These are phyloP conservation scores for Chaetomium sp. DNA, from an alignment of 2,329 filamentous ascomycete species.

Conservation along the genomic window DNA sequence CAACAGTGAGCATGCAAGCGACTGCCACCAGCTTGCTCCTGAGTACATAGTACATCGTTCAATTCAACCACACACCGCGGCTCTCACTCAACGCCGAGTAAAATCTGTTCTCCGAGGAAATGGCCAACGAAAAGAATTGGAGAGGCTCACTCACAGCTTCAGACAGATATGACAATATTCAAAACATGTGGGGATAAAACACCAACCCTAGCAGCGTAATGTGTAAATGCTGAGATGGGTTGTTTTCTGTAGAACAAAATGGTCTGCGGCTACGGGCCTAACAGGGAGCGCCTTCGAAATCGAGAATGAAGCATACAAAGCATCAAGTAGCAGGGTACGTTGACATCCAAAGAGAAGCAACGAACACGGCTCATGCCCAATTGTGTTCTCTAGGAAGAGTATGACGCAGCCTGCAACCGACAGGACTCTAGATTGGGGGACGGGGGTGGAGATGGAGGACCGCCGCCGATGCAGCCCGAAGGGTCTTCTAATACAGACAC, in stretches of 20 bases:
- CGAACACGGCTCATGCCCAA: constrained; percentile 19
- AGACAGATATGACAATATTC: constrained; percentile 56
- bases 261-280: constrained; percentile 18
- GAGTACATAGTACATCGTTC: too few relatives aligned
- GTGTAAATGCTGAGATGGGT: background rate
- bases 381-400: constrained; percentile 46
- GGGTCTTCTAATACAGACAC: background rate
- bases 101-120: constrained; percentile 3
- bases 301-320: constrained; percentile 59
- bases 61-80: too few relatives aligned
- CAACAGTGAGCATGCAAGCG: background rate
- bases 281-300: constrained; percentile 50
- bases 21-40: background rate
- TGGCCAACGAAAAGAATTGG: constrained; percentile 37
- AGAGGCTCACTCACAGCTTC: constrained; percentile 47
- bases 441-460: too few relatives aligned
- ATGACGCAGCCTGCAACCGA: constrained; percentile 39
- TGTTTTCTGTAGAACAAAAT: constrained; percentile 15
- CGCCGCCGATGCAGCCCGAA: background rate
- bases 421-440: background rate
- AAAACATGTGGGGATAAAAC: constrained; percentile 50
- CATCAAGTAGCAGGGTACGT: constrained; percentile 51
- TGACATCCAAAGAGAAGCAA: background rate
- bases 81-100: too few relatives aligned
- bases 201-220: too few relatives aligned